phyloP scores from a whole-genome alignment of 331 rosid species.

The Malus hybrid region DNA sequence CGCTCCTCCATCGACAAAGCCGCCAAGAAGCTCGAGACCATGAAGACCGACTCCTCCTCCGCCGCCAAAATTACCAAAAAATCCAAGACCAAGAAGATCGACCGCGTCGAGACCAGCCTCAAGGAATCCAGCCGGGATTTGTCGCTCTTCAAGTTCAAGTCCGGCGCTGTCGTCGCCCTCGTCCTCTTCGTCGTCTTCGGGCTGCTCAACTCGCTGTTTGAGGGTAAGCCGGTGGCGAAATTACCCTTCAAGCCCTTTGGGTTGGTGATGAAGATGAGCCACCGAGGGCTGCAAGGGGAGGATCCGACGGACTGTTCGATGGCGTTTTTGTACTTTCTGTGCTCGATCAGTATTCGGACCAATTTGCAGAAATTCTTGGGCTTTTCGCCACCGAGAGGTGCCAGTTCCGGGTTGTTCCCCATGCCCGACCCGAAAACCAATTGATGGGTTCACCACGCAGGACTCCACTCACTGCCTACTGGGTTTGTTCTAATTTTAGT shows the following conservation, averaged over 20 bases:
- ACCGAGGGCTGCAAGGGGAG: constrained; percentile 74
- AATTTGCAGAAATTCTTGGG: constrained; percentile 96
- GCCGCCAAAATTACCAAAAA: constrained; percentile 58
- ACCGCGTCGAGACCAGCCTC: constrained; percentile 88
- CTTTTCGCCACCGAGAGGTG: constrained; percentile 83
- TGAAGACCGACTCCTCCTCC: constrained; percentile 69
- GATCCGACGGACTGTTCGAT: constrained; percentile 91
- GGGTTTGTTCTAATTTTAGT: constrained; percentile 1
- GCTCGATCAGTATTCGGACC: constrained; percentile 86
- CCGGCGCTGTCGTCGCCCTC: constrained; percentile 91
- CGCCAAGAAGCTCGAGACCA: constrained; percentile 91
- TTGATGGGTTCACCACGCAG: constrained; percentile 24
- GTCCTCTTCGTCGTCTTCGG: constrained; percentile 94
- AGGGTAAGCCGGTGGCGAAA: constrained; percentile 83
- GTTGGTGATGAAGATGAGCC: constrained; percentile 90
- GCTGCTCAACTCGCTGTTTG: constrained; percentile 75
- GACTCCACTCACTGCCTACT: not conserved
- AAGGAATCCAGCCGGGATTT: constrained; percentile 88
- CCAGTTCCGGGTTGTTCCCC: constrained; percentile 77
- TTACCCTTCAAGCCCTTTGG: constrained; percentile 80
- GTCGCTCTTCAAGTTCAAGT: constrained; percentile 90
- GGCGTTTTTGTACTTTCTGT: constrained; percentile 89
- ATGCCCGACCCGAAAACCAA: constrained; percentile 89
- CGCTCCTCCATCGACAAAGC: constrained; percentile 94
- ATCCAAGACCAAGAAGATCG: constrained; percentile 92